A percentile compares a stretch with the other conserved stretches of the same genome.
These are phyloP conservation scores for Trichophyton verrucosum DNA, from an alignment of 2,329 filamentous ascomycete species.

Conservation along the genomic window DNA sequence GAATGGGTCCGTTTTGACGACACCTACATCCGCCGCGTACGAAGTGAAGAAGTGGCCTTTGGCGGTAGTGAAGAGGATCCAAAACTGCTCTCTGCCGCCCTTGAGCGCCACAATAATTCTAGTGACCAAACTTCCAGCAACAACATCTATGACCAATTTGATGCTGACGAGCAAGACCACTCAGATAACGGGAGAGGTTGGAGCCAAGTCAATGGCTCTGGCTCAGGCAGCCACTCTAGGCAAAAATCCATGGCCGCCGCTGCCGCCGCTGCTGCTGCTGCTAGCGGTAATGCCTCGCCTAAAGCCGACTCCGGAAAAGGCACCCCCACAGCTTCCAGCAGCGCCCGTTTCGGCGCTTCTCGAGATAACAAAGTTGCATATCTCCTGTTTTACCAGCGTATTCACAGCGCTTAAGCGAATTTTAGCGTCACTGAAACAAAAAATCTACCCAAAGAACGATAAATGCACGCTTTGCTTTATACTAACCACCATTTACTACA, in stretches of 20 bases:
- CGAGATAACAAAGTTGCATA: slow-evolving; percentile 97
- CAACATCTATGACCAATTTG: slow-evolving; percentile 63
- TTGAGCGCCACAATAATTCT: slow-evolving; percentile 58
- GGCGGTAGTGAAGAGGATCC: slow-evolving; percentile 69
- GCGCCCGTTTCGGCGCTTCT: slow-evolving; percentile 42
- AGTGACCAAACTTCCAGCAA: slow-evolving; percentile 33
- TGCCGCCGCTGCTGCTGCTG: slow-evolving; percentile 33
- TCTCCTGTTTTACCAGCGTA: slow-evolving; percentile 83
- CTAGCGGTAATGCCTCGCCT: slow-evolving; percentile 51
- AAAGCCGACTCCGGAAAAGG: slow-evolving; percentile 42
- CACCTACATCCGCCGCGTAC: slow-evolving; percentile 73
- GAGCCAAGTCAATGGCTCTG: slow-evolving; percentile 67
- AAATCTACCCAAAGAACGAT: not conserved
- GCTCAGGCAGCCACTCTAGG: slow-evolving; percentile 33
- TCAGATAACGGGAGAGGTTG: slow-evolving; percentile 53
- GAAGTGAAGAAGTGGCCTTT: slow-evolving; percentile 79
- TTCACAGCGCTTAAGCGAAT: slow-evolving; percentile 25
- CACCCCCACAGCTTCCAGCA: slow-evolving; percentile 32
- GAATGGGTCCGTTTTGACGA: slow-evolving; percentile 97
- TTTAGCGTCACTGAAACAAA: not conserved
- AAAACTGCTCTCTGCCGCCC: slow-evolving; percentile 51
- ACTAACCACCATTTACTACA: not conserved
- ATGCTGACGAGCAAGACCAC: slow-evolving; percentile 55
- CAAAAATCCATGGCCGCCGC: slow-evolving; percentile 53
- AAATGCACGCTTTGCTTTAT: not conserved